phyloP scores from a whole-genome alignment of 139 green algal genomes.

The Picochlorum sp. region DNA sequence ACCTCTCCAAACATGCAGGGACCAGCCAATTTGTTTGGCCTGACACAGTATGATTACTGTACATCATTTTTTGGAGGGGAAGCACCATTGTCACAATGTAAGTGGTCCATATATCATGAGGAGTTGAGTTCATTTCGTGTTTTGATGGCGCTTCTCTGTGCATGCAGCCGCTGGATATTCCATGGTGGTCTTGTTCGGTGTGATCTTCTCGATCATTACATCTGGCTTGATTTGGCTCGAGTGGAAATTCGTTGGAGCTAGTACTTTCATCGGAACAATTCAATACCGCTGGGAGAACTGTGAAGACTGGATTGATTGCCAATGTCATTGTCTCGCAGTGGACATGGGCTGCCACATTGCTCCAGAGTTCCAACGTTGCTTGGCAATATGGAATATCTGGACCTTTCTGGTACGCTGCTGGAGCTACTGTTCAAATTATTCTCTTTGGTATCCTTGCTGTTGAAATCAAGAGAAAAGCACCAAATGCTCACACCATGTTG shows the following conservation, averaged over 20 bases:
- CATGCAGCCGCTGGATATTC: conserved; percentile 9
- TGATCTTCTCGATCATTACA: conserved; percentile 21
- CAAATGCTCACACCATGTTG: conserved; percentile 81
- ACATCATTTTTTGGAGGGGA: conserved; percentile 23
- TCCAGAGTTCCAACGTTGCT: conserved; percentile 47
- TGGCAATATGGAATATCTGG: conserved; percentile 46
- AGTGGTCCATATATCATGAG: neutral
- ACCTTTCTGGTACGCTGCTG: conserved; percentile 71
- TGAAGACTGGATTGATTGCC: conserved; percentile 41
- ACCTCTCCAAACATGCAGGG: neutral
- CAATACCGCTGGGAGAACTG: conserved; percentile 35
- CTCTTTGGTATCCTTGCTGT: conserved; percentile 91
- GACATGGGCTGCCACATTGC: conserved; percentile 52
- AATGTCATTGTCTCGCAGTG: conserved; percentile 36
- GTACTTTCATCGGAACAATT: conserved; percentile 35
- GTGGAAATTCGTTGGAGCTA: conserved; percentile 13
- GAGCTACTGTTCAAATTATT: conserved; percentile 87
- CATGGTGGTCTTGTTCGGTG: conserved; percentile 21
- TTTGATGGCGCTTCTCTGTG: neutral
- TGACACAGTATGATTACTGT: conserved; percentile 20
- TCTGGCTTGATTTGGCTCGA: conserved; percentile 17
- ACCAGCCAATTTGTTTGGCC: conserved; percentile 9
- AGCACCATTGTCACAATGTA: conserved; percentile 12
- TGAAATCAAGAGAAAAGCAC: conserved; percentile 90
- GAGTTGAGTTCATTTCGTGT: neutral